Conservation (phyloP, 306 rosid genomes). For the Heteromeles arbutifolia region DNA sequence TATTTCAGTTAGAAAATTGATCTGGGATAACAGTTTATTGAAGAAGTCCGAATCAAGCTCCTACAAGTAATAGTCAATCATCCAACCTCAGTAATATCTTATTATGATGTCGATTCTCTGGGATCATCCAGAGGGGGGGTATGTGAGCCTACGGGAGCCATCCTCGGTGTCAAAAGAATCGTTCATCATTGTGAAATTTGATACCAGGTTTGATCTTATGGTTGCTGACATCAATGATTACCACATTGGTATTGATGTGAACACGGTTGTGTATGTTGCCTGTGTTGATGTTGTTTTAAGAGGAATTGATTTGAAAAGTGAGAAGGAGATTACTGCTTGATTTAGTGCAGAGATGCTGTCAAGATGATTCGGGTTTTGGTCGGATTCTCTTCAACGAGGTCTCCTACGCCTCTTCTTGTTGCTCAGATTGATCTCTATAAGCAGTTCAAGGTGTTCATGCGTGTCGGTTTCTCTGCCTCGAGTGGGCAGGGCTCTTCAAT, state of each 20-base stretch:
- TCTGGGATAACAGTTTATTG: too few species aligned
- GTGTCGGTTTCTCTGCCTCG: conserved; percentile 15
- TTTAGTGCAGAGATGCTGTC: conserved; percentile 51
- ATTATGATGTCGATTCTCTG: conserved; percentile 21
- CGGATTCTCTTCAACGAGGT: conserved; percentile 33
- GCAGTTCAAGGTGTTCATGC: conserved; percentile 53
- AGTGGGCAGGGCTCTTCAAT: conserved; percentile 18
- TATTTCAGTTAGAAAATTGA: not conserved
- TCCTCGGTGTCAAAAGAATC: conserved; percentile 19
- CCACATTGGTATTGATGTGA: conserved; percentile 52
- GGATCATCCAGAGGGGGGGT: conserved; percentile 26
- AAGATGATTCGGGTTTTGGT: conserved; percentile 62
- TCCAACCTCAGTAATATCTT: too few species aligned
- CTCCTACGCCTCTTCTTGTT: conserved; percentile 22
- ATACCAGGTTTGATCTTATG: conserved; percentile 51
- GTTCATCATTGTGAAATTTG: conserved; percentile 69
- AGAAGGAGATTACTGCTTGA: conserved; percentile 52
- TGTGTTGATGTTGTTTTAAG: conserved; percentile 44
- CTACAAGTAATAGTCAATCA: too few species aligned
- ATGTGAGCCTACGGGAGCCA: conserved; percentile 56
- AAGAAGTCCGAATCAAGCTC: too few species aligned
- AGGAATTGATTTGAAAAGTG: conserved; percentile 58
- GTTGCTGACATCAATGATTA: conserved; percentile 61
- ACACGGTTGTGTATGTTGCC: conserved; percentile 28
- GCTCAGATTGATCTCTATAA: conserved; percentile 54